Conservation (phyloP, 352 stramenopile species). For the Globisporangium perplexum region DNA sequence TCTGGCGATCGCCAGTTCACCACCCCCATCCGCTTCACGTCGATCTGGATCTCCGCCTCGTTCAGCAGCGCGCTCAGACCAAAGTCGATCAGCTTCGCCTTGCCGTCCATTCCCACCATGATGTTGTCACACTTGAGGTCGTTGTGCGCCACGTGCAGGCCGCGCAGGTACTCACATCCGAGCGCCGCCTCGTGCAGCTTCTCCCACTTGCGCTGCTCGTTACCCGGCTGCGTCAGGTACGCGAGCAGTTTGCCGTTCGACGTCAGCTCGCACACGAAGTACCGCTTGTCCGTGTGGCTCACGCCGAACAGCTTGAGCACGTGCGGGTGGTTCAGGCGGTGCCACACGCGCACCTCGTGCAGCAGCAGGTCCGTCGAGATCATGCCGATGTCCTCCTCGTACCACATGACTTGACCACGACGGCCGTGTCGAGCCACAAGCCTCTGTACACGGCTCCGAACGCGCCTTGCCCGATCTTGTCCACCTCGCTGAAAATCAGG, state of each 20-base stretch:
- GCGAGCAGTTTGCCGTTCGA: background rate
- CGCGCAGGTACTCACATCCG: constrained; percentile 3
- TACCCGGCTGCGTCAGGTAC: background rate
- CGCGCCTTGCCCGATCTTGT: background rate
- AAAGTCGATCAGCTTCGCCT: constrained; percentile 24
- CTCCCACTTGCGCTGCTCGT: background rate
- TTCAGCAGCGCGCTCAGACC: constrained; percentile 7
- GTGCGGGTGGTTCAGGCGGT: background rate
- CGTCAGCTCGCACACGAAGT: background rate
- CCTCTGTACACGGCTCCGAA: background rate
- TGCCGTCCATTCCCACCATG: constrained; percentile 17
- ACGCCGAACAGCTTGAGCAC: background rate
- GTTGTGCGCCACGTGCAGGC: constrained; percentile 7
- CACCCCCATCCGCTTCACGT: constrained; percentile 5
- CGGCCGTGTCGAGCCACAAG: background rate
- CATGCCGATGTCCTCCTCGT: background rate
- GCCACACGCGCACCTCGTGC: constrained; percentile 1
- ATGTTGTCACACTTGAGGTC: constrained; percentile 24
- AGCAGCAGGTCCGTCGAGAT: constrained; percentile 2
- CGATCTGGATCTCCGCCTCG: constrained; percentile 14
- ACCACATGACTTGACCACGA: constrained; percentile 1
- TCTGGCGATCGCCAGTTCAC: background rate
- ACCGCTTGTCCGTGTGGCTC: background rate
- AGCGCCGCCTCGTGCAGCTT: constrained; percentile 3
- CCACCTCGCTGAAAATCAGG: background rate